These are phyloP conservation scores for Globisporangium cylindrosporum DNA, from an alignment of 352 stramenopile species.

Conservation along the genomic window DNA sequence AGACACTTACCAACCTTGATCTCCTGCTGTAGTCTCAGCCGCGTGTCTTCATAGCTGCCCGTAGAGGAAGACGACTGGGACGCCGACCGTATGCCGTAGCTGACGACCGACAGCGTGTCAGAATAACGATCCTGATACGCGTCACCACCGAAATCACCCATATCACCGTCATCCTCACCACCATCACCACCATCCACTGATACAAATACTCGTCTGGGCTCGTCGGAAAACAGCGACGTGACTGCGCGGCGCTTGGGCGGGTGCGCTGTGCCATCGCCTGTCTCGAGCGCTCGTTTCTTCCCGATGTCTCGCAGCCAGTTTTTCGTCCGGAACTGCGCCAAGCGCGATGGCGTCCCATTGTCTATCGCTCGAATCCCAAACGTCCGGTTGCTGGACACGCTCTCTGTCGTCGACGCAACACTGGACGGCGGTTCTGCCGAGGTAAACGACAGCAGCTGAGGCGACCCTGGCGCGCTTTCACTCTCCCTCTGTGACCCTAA, in stretches of 20 bases:
- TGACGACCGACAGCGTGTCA: background rate
- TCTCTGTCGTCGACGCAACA: constrained; percentile 3
- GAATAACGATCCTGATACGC: background rate
- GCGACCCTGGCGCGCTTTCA: constrained; percentile 3
- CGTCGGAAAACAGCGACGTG: constrained; percentile 12
- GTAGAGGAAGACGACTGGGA: constrained; percentile 2
- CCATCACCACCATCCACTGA: background rate
- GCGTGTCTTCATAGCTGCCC: constrained; percentile 14
- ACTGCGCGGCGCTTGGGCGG: constrained; percentile 16
- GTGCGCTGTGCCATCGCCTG: background rate
- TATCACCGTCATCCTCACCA: background rate
- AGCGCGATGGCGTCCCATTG: constrained; percentile 16
- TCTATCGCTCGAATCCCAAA: background rate
- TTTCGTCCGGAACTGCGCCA: constrained; percentile 19
- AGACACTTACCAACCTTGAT: constrained; percentile 34
- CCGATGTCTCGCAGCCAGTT: constrained; percentile 19
- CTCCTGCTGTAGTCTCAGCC: constrained; percentile 22
- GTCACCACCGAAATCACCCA: background rate
- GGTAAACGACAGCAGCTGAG: background rate
- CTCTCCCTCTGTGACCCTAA: background rate
- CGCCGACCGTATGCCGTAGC: background rate
- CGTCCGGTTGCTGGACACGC: background rate
- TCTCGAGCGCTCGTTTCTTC: constrained; percentile 17
- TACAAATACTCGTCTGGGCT: background rate
- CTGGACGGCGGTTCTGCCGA: background rate